A percentile compares a stretch with the other conserved stretches of the same genome.
These are phyloP conservation scores for Corniculantispora saksenae DNA, from an alignment of 2,329 filamentous ascomycete genomes.

Conservation along the genomic window DNA sequence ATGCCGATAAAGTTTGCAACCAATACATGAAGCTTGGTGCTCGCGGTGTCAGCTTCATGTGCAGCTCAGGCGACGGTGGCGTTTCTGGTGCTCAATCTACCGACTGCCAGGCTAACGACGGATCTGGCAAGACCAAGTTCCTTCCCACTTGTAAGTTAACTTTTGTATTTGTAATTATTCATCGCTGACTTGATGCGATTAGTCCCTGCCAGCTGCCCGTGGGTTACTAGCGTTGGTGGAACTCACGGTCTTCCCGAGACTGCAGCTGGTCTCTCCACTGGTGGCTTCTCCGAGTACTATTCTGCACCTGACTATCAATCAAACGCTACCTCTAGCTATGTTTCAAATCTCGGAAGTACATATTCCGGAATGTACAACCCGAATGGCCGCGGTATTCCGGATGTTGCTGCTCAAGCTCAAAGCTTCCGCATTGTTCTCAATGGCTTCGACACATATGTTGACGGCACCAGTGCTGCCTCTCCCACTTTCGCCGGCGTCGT, in stretches of 20 bases:
- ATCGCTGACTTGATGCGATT: background rate
- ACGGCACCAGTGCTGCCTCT: conserved; percentile 35
- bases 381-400: conserved; percentile 15
- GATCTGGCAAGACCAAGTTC: conserved; percentile 2
- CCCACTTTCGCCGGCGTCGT: conserved; percentile 45
- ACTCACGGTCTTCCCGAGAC: conserved; percentile 4
- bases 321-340: background rate
- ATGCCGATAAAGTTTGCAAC: conserved; percentile 16
- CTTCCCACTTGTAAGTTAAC: conserved; percentile 1
- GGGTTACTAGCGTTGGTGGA: conserved; percentile 18
- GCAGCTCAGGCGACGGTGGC: conserved; percentile 14
- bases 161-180: too few species aligned
- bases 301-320: conserved; percentile 4
- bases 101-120: conserved; percentile 20
- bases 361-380: conserved; percentile 11
- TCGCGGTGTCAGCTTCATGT: conserved; percentile 18
- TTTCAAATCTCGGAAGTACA: background rate
- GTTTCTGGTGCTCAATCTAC: conserved; percentile 1
- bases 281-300: conserved; percentile 19
- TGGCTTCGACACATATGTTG: background rate
- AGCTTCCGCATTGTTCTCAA: conserved; percentile 1
- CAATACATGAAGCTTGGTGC: conserved; percentile 19
- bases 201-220: conserved; percentile 18
- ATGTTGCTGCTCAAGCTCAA: conserved; percentile 1
- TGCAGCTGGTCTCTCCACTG: background rate